These are phyloP conservation scores for Backusella westeae DNA, from an alignment of 192 early-diverging fungal genomes.

Conservation along the genomic window DNA sequence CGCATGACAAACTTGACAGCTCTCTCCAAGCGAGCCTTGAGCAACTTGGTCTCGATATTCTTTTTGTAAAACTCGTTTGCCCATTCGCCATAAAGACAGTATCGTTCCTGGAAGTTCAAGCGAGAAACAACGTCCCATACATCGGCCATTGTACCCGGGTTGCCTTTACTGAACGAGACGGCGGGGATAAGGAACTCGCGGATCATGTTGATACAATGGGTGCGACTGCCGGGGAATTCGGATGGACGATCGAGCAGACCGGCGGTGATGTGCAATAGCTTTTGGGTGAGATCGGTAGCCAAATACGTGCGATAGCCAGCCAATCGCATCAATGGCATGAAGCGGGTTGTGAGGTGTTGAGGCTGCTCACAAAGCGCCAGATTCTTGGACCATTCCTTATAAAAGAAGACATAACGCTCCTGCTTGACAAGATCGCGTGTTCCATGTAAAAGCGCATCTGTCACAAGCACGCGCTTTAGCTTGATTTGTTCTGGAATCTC, in stretches of 20 bases:
- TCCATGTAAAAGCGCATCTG: slow-evolving; percentile 7
- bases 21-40: slow-evolving; percentile 41
- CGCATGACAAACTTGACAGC: slow-evolving; percentile 23
- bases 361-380: slow-evolving; percentile 33
- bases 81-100: slow-evolving; percentile 80
- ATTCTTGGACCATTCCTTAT: slow-evolving; percentile 51
- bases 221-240: slow-evolving; percentile 9
- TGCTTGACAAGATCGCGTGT: slow-evolving; percentile 14
- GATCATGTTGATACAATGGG: slow-evolving; percentile 21
- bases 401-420: slow-evolving; percentile 59
- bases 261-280: slow-evolving; percentile 8
- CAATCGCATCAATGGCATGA: slow-evolving; percentile 40
- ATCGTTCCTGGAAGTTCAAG: slow-evolving; percentile 60
- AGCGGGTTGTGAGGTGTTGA: slow-evolving; percentile 30
- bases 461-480: background rate
- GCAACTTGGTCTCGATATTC: slow-evolving; percentile 52
- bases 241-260: slow-evolving; percentile 17
- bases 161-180: slow-evolving; percentile 56
- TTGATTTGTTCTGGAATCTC: slow-evolving; percentile 14
- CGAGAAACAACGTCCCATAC: slow-evolving; percentile 66
- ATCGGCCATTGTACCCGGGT: slow-evolving; percentile 61
- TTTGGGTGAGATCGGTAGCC: slow-evolving; percentile 26
- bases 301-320: slow-evolving; percentile 43
- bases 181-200: slow-evolving; percentile 59
- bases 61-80: slow-evolving; percentile 52